Percentiles rank a stretch among this genome's conserved stretches.
These are phyloP conservation scores for Ustilago tritici DNA, from an alignment of 1,284 basidiomycete genomes.

Conservation along the genomic window DNA sequence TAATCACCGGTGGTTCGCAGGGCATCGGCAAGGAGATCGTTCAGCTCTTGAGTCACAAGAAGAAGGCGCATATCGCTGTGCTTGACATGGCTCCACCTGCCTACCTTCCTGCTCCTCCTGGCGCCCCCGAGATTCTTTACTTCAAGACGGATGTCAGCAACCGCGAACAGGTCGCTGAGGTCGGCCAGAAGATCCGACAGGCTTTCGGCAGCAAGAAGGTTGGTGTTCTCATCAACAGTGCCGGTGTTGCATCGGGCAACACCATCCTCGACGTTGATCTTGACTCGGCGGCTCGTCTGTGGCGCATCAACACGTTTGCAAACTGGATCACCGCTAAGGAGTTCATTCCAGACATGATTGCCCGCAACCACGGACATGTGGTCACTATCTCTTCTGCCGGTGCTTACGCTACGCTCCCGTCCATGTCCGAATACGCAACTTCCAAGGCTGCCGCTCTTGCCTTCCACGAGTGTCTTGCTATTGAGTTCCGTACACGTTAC, in stretches of 20 bases:
- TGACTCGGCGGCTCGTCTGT: constrained; percentile 47
- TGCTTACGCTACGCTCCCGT: constrained; percentile 60
- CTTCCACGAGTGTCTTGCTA: constrained; percentile 65
- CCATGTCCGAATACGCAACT: constrained; percentile 64
- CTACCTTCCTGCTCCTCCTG: constrained; percentile 60
- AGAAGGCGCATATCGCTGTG: constrained; percentile 63
- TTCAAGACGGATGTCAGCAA: constrained; percentile 66
- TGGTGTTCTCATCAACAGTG: constrained; percentile 64
- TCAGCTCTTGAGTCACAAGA: constrained; percentile 57
- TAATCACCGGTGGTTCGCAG: constrained; percentile 67
- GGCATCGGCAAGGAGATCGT: constrained; percentile 68
- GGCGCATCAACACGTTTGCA: constrained; percentile 65
- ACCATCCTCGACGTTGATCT: constrained; percentile 59
- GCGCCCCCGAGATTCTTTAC: constrained; percentile 66
- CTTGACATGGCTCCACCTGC: constrained; percentile 64
- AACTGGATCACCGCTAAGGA: constrained; percentile 64
- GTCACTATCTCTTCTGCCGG: constrained; percentile 63
- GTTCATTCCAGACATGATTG: constrained; percentile 65
- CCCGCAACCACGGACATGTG: constrained; percentile 66
- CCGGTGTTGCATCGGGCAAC: constrained; percentile 64
- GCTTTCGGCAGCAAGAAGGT: constrained; percentile 52
- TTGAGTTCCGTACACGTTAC: constrained; percentile 63
- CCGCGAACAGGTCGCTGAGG: constrained; percentile 54
- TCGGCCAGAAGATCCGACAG: constrained; percentile 55
- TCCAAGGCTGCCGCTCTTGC: constrained; percentile 66